These are phyloP conservation scores for Saraca asoca DNA, from an alignment of 331 rosid genomes.

Conservation along the genomic window DNA sequence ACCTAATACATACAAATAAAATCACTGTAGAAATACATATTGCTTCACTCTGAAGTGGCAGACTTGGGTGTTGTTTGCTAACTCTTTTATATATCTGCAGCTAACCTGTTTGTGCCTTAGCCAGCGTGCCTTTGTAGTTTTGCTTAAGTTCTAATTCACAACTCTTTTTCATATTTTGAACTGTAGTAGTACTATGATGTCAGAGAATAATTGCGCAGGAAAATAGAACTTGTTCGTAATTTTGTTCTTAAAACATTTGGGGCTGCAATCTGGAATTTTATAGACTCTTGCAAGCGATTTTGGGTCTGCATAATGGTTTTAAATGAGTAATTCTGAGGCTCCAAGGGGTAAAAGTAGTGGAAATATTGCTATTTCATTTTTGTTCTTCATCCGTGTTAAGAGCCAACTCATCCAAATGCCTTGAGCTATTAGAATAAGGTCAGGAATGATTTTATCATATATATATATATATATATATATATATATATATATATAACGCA, in stretches of 20 bases:
- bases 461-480: no score
- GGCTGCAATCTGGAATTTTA: background rate
- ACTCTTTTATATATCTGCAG: background rate
- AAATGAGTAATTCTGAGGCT: no score
- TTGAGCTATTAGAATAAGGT: no score
- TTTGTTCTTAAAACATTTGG: background rate
- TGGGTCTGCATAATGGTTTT: no score
- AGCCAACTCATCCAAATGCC: no score
- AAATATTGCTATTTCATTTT: no score
- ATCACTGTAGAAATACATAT: no score
- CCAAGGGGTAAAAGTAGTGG: no score
- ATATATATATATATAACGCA: no score
- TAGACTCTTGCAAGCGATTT: background rate
- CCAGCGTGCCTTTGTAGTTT: background rate
- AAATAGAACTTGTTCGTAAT: background rate
- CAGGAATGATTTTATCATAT: no score
- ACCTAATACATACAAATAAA: no score
- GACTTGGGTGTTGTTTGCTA: background rate
- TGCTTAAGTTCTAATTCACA: conserved; percentile 21
- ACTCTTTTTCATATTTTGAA: background rate
- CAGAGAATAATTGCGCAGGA: background rate
- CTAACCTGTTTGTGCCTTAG: background rate
- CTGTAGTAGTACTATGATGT: background rate
- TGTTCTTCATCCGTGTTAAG: no score
- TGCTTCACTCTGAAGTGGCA: background rate